A percentile compares a stretch with the other conserved stretches of the same genome.
Conservation (phyloP, 176 grass and related monocot species). For the Musa beccarii region DNA sequence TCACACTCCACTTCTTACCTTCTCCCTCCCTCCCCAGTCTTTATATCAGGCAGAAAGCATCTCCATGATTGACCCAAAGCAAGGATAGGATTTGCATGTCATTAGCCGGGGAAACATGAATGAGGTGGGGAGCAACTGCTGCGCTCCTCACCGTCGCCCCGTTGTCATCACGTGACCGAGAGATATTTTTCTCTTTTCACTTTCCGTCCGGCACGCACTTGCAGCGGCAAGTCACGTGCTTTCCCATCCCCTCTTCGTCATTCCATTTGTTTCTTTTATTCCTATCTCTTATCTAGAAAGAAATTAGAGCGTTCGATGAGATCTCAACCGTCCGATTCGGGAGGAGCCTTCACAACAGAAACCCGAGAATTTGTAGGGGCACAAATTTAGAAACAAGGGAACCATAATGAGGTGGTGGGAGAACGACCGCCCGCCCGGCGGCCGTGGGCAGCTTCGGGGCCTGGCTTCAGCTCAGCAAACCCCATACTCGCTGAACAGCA, state of each 20-base stretch:
- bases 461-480: conserved; percentile 28
- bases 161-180: conserved; percentile 9
- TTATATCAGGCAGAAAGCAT: too few species aligned
- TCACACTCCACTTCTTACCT: too few species aligned
- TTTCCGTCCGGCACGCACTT: background rate
- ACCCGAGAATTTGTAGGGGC: background rate
- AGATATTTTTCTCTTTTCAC: background rate
- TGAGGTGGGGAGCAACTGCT: too few species aligned
- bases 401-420: background rate
- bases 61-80: too few species aligned
- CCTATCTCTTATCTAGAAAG: background rate
- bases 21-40: too few species aligned
- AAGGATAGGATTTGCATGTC: too few species aligned
- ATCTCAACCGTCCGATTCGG: conserved; percentile 9
- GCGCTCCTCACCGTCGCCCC: background rate
- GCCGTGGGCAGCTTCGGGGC: background rate
- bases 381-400: conserved; percentile 8
- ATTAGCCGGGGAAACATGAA: too few species aligned
- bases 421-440: too few species aligned
- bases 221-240: conserved; percentile 14
- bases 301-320: background rate
- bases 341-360: background rate
- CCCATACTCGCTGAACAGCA: conserved; percentile 75
- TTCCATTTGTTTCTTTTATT: background rate
- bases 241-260: background rate